A percentile compares a stretch with the other conserved stretches of the same genome.
These are phyloP conservation scores for Olyra latifolia DNA, from an alignment of 176 grass and related monocot genomes.

Conservation along the genomic window DNA sequence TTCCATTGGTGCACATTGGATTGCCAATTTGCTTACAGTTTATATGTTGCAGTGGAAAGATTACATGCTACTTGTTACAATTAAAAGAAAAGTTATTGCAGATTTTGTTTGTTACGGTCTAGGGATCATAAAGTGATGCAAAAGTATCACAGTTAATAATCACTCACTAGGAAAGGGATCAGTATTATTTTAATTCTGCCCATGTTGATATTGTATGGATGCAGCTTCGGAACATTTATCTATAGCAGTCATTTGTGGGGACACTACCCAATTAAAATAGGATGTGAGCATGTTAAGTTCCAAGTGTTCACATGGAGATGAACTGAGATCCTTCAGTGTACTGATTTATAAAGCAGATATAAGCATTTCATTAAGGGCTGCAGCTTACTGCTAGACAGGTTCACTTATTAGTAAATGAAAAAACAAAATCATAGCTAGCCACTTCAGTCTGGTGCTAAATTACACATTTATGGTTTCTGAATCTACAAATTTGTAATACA, in stretches of 20 bases:
- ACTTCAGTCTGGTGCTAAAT: background rate
- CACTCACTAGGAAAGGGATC: background rate
- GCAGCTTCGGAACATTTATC: background rate
- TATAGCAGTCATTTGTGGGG: background rate
- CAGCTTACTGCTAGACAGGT: background rate
- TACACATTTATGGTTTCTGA: background rate
- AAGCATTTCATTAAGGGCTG: background rate
- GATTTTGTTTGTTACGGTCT: background rate
- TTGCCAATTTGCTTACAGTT: constrained; percentile 1
- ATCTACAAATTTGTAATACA: background rate
- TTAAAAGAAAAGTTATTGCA: too few species aligned
- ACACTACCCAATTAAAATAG: constrained; percentile 1
- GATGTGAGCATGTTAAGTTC: background rate
- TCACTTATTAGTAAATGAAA: background rate
- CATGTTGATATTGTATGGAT: background rate
- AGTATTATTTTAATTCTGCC: constrained; percentile 1
- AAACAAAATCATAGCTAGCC: background rate
- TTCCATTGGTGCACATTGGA: background rate
- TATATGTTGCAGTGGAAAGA: background rate
- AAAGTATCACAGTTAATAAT: background rate
- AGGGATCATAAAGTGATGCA: background rate
- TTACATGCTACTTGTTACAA: background rate
- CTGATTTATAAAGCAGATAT: background rate
- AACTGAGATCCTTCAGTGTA: background rate
- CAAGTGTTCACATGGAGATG: background rate